These are phyloP conservation scores for Mycosarcoma maydis DNA, from an alignment of 1,284 basidiomycete genomes.

Conservation along the genomic window DNA sequence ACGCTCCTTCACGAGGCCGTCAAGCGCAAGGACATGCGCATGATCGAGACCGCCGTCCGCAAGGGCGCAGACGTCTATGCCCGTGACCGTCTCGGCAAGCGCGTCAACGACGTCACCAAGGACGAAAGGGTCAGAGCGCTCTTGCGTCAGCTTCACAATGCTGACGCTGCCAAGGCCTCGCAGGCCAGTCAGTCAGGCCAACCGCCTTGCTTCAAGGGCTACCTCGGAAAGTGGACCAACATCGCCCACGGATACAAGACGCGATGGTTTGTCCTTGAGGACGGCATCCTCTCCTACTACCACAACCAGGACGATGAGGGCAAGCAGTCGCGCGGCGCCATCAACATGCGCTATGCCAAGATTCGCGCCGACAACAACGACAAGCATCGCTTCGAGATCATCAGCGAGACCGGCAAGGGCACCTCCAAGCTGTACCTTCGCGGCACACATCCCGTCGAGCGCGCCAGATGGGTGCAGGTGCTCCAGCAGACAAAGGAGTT, in stretches of 20 bases:
- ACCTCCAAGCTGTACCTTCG: slow-evolving; percentile 88
- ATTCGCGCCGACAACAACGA: slow-evolving; percentile 69
- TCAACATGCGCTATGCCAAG: slow-evolving; percentile 83
- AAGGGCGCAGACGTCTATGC: slow-evolving; percentile 91
- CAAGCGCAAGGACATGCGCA: slow-evolving; percentile 78
- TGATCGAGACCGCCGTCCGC: slow-evolving; percentile 84
- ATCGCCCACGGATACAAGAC: slow-evolving; percentile 89
- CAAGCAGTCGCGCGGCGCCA: slow-evolving; percentile 85
- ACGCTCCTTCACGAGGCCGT: slow-evolving; percentile 90
- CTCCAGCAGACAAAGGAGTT: slow-evolving; percentile 59
- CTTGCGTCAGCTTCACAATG: slow-evolving; percentile 75
- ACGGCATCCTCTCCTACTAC: slow-evolving; percentile 80
- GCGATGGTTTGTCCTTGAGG: slow-evolving; percentile 91
- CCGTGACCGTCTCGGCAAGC: slow-evolving; percentile 80
- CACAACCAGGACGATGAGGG: slow-evolving; percentile 91
- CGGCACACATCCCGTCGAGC: slow-evolving; percentile 73
- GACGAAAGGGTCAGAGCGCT: slow-evolving; percentile 84
- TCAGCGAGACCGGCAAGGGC: slow-evolving; percentile 70
- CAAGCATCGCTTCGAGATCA: slow-evolving; percentile 83
- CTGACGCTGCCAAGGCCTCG: slow-evolving; percentile 70
- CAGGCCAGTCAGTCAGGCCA: slow-evolving; percentile 38
- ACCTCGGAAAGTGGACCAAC: slow-evolving; percentile 83
- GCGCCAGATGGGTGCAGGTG: slow-evolving; percentile 63
- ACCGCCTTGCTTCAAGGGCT: slow-evolving; percentile 62
- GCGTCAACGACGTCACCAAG: slow-evolving; percentile 76